Conservation (phyloP, 2,329 filamentous ascomycete genomes). For the Diaporthe caulivora region DNA sequence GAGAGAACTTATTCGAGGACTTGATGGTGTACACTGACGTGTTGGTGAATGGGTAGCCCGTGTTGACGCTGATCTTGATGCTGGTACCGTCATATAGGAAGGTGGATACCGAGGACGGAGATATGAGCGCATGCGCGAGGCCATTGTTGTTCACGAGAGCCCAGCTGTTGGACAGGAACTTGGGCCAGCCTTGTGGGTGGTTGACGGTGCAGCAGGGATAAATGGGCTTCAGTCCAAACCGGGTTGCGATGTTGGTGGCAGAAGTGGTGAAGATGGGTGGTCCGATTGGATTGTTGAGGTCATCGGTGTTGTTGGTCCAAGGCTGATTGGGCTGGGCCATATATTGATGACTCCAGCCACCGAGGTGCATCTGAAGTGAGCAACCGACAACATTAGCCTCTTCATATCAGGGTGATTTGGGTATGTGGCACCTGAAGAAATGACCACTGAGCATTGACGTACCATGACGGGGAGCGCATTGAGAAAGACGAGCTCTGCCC, state of each 20-base stretch:
- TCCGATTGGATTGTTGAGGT: conserved; percentile 44
- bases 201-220: conserved; percentile 68
- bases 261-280: conserved; percentile 60
- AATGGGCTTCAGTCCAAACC: conserved; percentile 62
- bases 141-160: conserved; percentile 56
- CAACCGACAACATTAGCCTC: not conserved
- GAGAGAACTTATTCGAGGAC: conserved; percentile 44
- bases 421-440: no score
- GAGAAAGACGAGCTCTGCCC: conserved; percentile 61
- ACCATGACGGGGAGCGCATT: conserved; percentile 63
- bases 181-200: conserved; percentile 65
- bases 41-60: conserved; percentile 58
- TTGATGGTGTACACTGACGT: conserved; percentile 46
- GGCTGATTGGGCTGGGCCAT: conserved; percentile 64
- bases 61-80: conserved; percentile 59
- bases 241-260: conserved; percentile 54
- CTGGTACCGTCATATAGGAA: conserved; percentile 43
- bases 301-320: conserved; percentile 43
- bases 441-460: not conserved
- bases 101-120: conserved; percentile 57
- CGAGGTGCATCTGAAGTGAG: not conserved
- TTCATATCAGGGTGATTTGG: not conserved
- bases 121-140: conserved; percentile 63
- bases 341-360: conserved; percentile 63
- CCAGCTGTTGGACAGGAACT: conserved; percentile 62